Evolutionary conservation across 306 rosid genomes (phyloP), one percentile per base, ranked within the genome.

Genomic region (Malus asiatica): DNA sequence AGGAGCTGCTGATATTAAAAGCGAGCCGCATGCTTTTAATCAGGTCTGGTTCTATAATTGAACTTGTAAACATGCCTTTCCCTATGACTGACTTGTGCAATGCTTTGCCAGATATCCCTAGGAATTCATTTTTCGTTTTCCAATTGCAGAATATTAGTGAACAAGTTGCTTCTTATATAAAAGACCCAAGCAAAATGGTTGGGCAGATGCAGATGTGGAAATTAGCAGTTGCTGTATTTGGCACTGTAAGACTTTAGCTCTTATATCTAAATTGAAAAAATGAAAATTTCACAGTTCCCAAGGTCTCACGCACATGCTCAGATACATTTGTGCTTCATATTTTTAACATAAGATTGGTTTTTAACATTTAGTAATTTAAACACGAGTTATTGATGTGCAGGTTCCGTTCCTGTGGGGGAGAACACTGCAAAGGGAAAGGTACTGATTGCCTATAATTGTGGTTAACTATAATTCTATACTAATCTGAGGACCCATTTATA

Each of bases 161-260:
- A 76, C 98, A 92, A 87, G 95, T 92, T 61, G 83, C 98, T 68
- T 65, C 84, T 30, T 92, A 89, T 78, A 94, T 94, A 96, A 92
- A 96, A 80, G 97, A 94, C 78, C 96, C 97, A 52, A 90, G 92
- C 83, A 92, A 96, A 86, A 88, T 92, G 95, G 74, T 92, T 80
- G 88, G 80, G 83, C 97, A 85, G 81, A 95, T 95, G 97, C 93
- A 75, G 74, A 83, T 89, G 68, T 84, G 88, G 82, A 85, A 81
- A 84, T 88, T 93, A 7, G 68, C 81, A 60, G 79, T 88, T 55
- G 77, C 79, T 44, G 69, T 90, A 75, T 89, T 94, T 83, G 96
- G 96, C 69, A 0, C 18, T 13, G 52, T 46, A 46, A 46, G 52
- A 46, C 14, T 4, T 46, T 4, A 46, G 4, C 18, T 48, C 53